Evolutionary conservation across 495 filamentous ascomycete genomes (phyloP), one percentile per base, ranked within the genome.

Genomic region (Penicillium turbatum): DNA sequence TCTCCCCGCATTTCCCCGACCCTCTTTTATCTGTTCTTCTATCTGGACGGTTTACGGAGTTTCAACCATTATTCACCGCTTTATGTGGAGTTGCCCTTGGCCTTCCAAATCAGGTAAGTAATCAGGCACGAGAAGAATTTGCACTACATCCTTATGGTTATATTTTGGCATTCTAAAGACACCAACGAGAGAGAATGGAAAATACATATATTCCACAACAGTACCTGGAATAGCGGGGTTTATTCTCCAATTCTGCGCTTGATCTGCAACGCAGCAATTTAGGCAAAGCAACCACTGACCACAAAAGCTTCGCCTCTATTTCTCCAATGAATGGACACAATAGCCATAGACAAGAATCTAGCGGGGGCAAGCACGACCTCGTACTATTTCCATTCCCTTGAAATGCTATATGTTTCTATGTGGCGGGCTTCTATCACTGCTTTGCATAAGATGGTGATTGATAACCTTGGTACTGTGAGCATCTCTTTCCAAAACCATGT

Each of bases 1-100:
- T 48, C 36, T 27, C 59, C 62, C 62, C 62, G 59, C 62, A 47
- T 59, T 62, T 8, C 35, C 39, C 62, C 59, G 59, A 62, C 38
- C 17, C 16, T 4, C 11, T 3, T 21, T 46, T 9, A 27, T 16
- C 32, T 27, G 12, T 19, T 6, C 44, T 40, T n/a, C 8, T n/a
- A 31, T 35, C 10, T 17, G 21, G n/a, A n/a, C n/a, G n/a, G 21
- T n/a, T 30, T 42, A 13, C 29, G 13, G 15, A 21, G 7, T 29
- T 27, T 42, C 8, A 3, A 11, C 9, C 12, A 24, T 2, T 15
- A 13, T 37, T 48, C 49, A 35, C 48, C 48, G 48, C 40, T 30
- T 51, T 34, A 19, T 41, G 44, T 16, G 16, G 29, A 19, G 43
- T 36, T 36, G 0, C 17, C 1, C 10, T 48, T 36, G 12, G 44